phyloP scores from a whole-genome alignment of 139 green algal genomes.

The Volvox africanus region DNA sequence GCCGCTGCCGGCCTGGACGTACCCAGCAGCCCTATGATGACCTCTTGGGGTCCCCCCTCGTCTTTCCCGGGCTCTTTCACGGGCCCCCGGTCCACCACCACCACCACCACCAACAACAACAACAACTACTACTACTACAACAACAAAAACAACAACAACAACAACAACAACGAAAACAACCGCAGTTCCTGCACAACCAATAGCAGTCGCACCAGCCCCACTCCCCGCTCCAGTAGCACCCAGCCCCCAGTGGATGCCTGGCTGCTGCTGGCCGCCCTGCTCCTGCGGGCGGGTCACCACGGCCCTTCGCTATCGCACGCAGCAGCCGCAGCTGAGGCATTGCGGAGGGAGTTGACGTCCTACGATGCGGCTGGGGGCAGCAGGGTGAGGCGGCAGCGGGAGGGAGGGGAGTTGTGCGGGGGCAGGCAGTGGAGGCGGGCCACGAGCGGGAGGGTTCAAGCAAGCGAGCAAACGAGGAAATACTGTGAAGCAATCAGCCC shows the following conservation, averaged over 20 bases:
- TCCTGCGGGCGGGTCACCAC: constrained; percentile 20
- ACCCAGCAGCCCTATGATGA: too few species aligned
- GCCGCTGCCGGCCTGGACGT: neutral
- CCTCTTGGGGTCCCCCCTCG: too few species aligned
- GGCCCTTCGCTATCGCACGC: neutral
- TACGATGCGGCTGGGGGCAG: neutral
- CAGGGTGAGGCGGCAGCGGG: neutral
- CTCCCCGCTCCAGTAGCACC: neutral
- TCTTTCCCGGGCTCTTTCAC: too few species aligned
- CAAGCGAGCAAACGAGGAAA: too few species aligned
- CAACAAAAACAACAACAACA: neutral
- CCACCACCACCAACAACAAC: neutral
- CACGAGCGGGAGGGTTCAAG: too few species aligned
- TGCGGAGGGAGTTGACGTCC: neutral
- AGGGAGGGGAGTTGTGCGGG: neutral
- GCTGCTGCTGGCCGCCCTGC: constrained; percentile 31
- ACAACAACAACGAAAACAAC: neutral
- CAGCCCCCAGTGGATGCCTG: neutral
- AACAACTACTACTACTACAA: neutral
- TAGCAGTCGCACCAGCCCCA: too few species aligned
- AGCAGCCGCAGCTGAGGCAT: neutral
- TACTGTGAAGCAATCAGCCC: too few species aligned
- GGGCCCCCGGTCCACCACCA: neutral
- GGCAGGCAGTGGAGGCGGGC: neutral
- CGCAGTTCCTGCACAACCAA: too few species aligned